Evolutionary conservation across 495 filamentous ascomycete genomes (phyloP), one percentile per base, ranked within the genome.

Genomic region (Hypoxylon fuscum): DNA sequence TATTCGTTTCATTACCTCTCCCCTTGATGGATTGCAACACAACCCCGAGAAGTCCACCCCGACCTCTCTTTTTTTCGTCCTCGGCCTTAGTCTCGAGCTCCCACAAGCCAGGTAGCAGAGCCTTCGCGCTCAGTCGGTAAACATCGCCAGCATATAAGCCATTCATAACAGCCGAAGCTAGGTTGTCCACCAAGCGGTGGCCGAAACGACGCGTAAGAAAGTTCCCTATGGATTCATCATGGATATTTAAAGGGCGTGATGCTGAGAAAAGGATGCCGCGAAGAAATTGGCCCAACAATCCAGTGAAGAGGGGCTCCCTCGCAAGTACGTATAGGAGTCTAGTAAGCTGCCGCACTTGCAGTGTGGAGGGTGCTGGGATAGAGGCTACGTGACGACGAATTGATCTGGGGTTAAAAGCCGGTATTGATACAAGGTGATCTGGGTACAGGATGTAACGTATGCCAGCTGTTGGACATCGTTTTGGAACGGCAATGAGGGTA

Each of bases 71-170:
- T 31, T 21, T 37, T n/a, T 38, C 32, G 41, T 52, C 22, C 35
- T 52, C 17, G 10, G 10, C 34, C 15, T n/a, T 52, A 11, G 22
- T 42, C 49, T 42, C 35, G 18, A 42, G 49, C 23, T 52, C 37
- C 35, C 49, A 41, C 11, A 42, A 25, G 23, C 49, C 9, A 12
- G 49, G 27, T 18, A 71, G 60, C 2, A 63, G 52, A 10, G 62
- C 59, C 44, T 83, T 85, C 55, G 81, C 81, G 69, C 90, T 96
- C 37, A 96, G 78, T 68, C 86, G 78, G 68, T 88, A 84, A 22
- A 96, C 85, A 75, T 96, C 89, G 31, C 93, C 93, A 8, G 91
- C 93, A 64, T 91, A 93, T 11, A 97, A 89, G 10, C 93, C 93
- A 76, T 96, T 92, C 11, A 88, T 71, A 8, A 91, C 70, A 18